phyloP scores from a whole-genome alignment of 495 filamentous ascomycete species.

The Gamarada debralockiae region DNA sequence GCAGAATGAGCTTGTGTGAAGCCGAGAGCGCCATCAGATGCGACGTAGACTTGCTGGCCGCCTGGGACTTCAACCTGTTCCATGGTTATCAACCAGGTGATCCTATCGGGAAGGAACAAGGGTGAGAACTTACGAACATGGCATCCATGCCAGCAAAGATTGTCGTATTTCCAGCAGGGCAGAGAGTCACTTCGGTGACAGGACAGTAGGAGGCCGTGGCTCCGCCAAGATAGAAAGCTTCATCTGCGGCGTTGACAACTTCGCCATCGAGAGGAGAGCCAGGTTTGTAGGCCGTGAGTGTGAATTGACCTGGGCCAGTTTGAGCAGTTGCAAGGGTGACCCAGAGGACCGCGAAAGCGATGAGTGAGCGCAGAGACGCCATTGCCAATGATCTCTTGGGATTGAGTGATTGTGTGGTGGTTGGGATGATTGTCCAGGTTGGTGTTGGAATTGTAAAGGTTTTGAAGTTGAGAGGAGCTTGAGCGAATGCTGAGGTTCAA shows the following conservation, averaged over 20 bases:
- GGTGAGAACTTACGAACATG: neutral
- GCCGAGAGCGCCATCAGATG: conserved; percentile 47
- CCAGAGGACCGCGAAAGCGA: neutral
- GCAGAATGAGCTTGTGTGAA: conserved; percentile 62
- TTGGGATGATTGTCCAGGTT: too few species aligned
- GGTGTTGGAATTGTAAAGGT: too few species aligned
- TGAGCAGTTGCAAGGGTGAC: neutral
- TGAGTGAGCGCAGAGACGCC: neutral
- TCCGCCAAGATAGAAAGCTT: conserved; percentile 11
- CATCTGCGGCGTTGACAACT: conserved; percentile 13
- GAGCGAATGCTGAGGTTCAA: too few species aligned
- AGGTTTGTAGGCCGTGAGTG: conserved; percentile 2
- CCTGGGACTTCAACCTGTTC: conserved; percentile 58
- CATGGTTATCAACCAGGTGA: neutral
- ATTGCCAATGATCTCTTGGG: conserved; percentile 2
- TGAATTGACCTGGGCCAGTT: neutral
- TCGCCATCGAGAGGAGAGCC: conserved; percentile 8
- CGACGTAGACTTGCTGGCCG: conserved; percentile 62
- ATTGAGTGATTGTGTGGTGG: too few species aligned
- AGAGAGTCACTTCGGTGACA: neutral
- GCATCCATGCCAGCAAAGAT: conserved; percentile 7
- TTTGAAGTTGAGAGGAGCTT: too few species aligned
- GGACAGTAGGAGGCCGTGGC: conserved; percentile 14
- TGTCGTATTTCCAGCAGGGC: conserved; percentile 3
- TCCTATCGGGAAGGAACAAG: neutral